phyloP scores from a whole-genome alignment of 257 asterid species.

The Solanum pimpinellifolium region DNA sequence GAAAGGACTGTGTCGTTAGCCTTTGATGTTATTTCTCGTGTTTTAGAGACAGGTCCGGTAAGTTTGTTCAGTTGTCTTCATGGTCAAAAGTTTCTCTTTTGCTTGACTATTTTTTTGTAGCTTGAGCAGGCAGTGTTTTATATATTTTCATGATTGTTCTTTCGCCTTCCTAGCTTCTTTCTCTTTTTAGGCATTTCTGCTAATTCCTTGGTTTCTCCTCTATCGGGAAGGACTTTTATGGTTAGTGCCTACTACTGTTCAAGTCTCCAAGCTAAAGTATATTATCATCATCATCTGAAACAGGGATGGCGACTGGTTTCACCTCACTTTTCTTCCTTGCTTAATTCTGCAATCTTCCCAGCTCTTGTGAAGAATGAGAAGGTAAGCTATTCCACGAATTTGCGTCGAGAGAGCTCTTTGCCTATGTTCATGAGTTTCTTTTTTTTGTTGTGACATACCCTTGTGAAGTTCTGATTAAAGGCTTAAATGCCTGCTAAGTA shows the following conservation, averaged over 20 bases:
- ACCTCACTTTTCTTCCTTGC: slow-evolving; percentile 27
- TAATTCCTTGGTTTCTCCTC: not conserved
- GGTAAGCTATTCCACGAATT: slow-evolving; percentile 9
- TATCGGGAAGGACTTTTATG: not conserved
- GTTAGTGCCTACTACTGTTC: not conserved
- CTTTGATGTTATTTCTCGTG: slow-evolving; percentile 25
- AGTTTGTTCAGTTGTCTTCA: slow-evolving; percentile 3
- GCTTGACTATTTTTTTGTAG: not conserved
- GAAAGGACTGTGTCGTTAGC: slow-evolving; percentile 28
- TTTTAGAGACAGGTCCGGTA: slow-evolving; percentile 37
- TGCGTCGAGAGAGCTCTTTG: not conserved
- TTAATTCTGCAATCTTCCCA: slow-evolving; percentile 26
- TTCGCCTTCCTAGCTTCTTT: not conserved
- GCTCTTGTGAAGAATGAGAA: slow-evolving; percentile 28
- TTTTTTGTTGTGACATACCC: not conserved
- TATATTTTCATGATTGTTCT: not conserved
- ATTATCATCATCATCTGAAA: not conserved
- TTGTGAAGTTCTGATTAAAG: not conserved
- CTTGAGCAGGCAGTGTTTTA: not conserved
- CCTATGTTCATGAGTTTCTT: not conserved
- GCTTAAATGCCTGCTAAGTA: not conserved
- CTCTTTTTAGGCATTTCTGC: not conserved
- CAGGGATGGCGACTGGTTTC: slow-evolving; percentile 38
- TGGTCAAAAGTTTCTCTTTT: not conserved
- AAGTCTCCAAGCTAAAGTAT: not conserved